A percentile compares a stretch with the other conserved stretches of the same genome.
Conservation (phyloP, 2,329 filamentous ascomycete genomes). For the Xylaria sp. region DNA sequence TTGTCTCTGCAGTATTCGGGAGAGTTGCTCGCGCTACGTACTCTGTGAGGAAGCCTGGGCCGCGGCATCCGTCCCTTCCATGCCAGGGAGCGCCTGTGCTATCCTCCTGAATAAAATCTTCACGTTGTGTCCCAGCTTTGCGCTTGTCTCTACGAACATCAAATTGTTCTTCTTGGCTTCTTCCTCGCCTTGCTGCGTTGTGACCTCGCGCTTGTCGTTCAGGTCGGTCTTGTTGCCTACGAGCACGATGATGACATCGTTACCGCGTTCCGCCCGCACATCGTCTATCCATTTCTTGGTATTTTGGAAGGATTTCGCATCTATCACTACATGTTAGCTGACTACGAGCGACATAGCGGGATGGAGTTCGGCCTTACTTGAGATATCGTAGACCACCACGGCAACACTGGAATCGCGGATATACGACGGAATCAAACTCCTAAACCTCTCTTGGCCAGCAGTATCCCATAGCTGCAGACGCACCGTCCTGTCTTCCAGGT, state of each 20-base stretch:
- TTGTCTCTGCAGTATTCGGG: background rate
- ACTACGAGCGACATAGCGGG: background rate
- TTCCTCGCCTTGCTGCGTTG: conserved; percentile 94
- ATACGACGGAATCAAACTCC: conserved; percentile 96
- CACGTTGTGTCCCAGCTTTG: conserved; percentile 97
- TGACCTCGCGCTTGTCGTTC: conserved; percentile 98
- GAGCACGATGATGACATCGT: conserved; percentile 98
- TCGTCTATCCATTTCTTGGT: conserved; percentile 99
- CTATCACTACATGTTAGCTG: conserved; percentile 53
- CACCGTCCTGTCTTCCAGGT: conserved; percentile 97
- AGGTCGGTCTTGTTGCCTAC: conserved; percentile 99
- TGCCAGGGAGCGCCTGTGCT: conserved; percentile 95
- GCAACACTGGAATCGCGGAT: conserved; percentile 98
- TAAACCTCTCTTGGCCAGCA: conserved; percentile 96
- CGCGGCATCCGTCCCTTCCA: conserved; percentile 89
- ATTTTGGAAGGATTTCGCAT: conserved; percentile 97
- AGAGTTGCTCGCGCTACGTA: conserved; percentile 58
- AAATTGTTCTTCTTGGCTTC: conserved; percentile 98
- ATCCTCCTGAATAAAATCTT: conserved; percentile 98
- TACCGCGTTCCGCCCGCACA: conserved; percentile 93
- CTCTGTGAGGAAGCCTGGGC: conserved; percentile 80
- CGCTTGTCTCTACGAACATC: conserved; percentile 99
- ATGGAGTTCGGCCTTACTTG: conserved; percentile 65
- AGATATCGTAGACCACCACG: conserved; percentile 99
- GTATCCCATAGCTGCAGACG: conserved; percentile 99